Evolutionary conservation across 768 basidiomycete species (phyloP), one percentile per base, ranked within the genome.

Genomic region (Suillus occidentalis): DNA sequence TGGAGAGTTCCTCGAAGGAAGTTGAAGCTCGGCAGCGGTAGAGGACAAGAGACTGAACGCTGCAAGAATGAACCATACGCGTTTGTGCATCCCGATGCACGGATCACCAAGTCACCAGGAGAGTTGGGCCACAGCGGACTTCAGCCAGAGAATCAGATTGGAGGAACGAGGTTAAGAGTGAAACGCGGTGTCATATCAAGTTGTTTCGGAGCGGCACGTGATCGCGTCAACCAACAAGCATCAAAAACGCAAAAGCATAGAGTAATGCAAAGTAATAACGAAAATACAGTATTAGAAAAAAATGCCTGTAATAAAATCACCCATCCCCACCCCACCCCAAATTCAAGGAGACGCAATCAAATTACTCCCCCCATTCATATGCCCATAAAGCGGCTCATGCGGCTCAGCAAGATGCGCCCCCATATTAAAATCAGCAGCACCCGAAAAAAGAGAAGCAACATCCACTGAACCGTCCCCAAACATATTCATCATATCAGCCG

Each of bases 401-500:
- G 73, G 66, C 40, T 76, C 76, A 37, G 61, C 56, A 47, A 67
- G 64, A 62, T 70, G 71, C 20, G n/a, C n/a, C n/a, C 72, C 72
- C 68, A 77, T 70, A 39, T 59, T 52, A 52, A 76, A 77, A 65
- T 76, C 76, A 42, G 75, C 47, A 18, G 58, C 40, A 18, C 58
- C 58, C 40, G 69, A 47, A 56, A 80, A 78, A 22, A 79, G 69
- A 45, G 78, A 68, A 6, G 73, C 66, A 59, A 80, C 73, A 55
- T 81, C 73, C 43, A 84, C 78, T 7, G 74, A 69, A 6, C 83
- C 81, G 52, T 84, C 87, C 67, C 81, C 81, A 65, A 89, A 85
- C 72, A 90, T 78, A 66, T 83, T 81, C 80, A 89, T 82, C 78
- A 89, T 83, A 66, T 89, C 88, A 56, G 81, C 77, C 45, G 83